These are phyloP conservation scores for Agrocybe pediades DNA, from an alignment of 768 basidiomycete genomes.

Conservation along the genomic window DNA sequence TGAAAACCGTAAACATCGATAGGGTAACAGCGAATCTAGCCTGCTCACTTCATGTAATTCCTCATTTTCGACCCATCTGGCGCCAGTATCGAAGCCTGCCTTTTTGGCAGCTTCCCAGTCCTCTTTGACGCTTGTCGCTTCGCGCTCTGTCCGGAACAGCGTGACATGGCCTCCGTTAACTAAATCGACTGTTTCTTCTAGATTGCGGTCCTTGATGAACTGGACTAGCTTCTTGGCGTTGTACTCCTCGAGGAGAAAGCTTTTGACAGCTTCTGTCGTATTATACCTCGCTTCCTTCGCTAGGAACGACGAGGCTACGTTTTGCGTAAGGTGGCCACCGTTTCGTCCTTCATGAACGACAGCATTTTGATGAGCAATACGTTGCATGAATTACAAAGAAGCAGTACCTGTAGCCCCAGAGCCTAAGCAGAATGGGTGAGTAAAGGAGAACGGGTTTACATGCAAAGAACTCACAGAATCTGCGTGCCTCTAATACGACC, in stretches of 20 bases:
- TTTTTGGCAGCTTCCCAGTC: slow-evolving; percentile 56
- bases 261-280: slow-evolving; percentile 53
- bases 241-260: slow-evolving; percentile 58
- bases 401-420: slow-evolving; percentile 72
- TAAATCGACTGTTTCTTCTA: slow-evolving; percentile 59
- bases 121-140: slow-evolving; percentile 34
- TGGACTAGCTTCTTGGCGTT: slow-evolving; percentile 49
- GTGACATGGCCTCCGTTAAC: slow-evolving; percentile 55
- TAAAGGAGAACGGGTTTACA: not conserved
- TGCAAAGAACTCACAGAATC: slow-evolving; percentile 65
- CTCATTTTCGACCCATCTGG: slow-evolving; percentile 48
- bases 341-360: slow-evolving; percentile 57
- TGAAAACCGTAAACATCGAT: not conserved
- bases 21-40: not conserved
- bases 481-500: slow-evolving; percentile 80
- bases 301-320: slow-evolving; percentile 47
- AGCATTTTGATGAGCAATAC: not conserved
- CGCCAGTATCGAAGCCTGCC: slow-evolving; percentile 45
- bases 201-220: slow-evolving; percentile 45
- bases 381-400: slow-evolving; percentile 3
- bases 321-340: slow-evolving; percentile 72
- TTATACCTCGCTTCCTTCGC: slow-evolving; percentile 42
- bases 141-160: slow-evolving; percentile 49
- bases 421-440: slow-evolving; percentile 38
- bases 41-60: slow-evolving; percentile 48